Percentiles rank a stretch among this genome's conserved stretches.
phyloP scores from a whole-genome alignment of 164 flowering plant species.

The Macadamia tetraphylla region DNA sequence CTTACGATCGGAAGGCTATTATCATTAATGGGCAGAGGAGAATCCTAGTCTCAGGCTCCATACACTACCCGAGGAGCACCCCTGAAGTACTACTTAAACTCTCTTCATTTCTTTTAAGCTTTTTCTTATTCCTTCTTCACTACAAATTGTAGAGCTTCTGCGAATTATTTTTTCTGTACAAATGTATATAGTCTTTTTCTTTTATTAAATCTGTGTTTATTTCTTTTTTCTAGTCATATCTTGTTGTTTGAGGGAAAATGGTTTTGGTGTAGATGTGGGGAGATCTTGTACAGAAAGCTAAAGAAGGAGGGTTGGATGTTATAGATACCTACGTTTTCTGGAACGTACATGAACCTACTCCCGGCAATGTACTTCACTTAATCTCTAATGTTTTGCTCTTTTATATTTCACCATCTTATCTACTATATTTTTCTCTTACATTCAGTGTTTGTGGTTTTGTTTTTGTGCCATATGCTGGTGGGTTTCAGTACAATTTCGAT shows the following conservation, averaged over 20 bases:
- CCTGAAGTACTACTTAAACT: constrained; percentile 48
- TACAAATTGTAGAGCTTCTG: not conserved
- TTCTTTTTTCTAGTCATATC: not conserved
- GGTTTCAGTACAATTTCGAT: constrained; percentile 68
- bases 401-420: not conserved
- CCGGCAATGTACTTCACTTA: constrained; percentile 21
- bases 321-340: constrained; percentile 80
- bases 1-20: constrained; percentile 65
- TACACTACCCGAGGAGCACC: constrained; percentile 90
- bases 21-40: constrained; percentile 71
- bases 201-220: not conserved
- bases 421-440: not conserved
- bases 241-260: constrained; percentile 3
- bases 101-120: not conserved
- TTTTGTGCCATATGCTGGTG: constrained; percentile 7
- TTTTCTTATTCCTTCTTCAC: not conserved
- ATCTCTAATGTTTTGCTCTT: not conserved
- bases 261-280: constrained; percentile 70
- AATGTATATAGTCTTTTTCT: not conserved
- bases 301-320: constrained; percentile 78
- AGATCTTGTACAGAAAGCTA: constrained; percentile 70
- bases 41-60: constrained; percentile 84
- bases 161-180: not conserved
- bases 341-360: constrained; percentile 19
- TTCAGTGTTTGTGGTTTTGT: not conserved